Base-by-base conservation (phyloP, 2,329 filamentous ascomycete genomes). In the Zymoseptoria tritici region DNA sequence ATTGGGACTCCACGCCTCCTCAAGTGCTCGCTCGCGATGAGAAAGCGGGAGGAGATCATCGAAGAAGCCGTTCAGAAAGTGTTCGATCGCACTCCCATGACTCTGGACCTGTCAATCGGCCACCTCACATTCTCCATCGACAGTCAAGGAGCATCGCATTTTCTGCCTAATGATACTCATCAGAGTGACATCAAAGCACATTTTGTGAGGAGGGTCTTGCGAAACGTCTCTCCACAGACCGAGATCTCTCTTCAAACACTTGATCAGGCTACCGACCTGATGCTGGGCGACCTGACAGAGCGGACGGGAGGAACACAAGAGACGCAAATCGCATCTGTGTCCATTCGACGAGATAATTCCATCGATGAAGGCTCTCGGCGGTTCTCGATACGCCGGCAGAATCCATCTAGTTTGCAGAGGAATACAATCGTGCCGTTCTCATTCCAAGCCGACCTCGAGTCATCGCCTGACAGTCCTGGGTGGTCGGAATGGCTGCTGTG, bases 1-100 rank as follows among this genome's bases (percentile, higher is more conserved):
- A 75, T 97, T 2, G 83, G 83, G 62, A 85, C 85, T 57, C 76
- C 81, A 0, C 79, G 84, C 0, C 79, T 97, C 4, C 74, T 93
- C 1, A 74, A 76, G 0, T 75, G 95, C 55, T 79, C 87, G 0
- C 70, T 77, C 16, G 79, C 79, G 31, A 81, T 83, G 29, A 77
- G 80, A 52, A 67, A 66, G 11, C 79, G 77, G 6, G 74, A 77
- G 0, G 66, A 73, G 2, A 66, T 71, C 1, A 76, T 83, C 55
- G 82, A 83, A 42, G 74, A 76, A 1, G 76, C 83, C 59, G 86
- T 85, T 0, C 75, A 83, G 20, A 69, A 77, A 7, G 74, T 88
- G 6, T 77, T 91, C n/a, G 57, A 74, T 16, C 71, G 74, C 36
- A 77, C 79, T 50, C 70, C 74, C 2, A 72, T 83, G 13, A 74